Conservation (phyloP, 352 stramenopile species). For the Pythium phragmiticola region DNA sequence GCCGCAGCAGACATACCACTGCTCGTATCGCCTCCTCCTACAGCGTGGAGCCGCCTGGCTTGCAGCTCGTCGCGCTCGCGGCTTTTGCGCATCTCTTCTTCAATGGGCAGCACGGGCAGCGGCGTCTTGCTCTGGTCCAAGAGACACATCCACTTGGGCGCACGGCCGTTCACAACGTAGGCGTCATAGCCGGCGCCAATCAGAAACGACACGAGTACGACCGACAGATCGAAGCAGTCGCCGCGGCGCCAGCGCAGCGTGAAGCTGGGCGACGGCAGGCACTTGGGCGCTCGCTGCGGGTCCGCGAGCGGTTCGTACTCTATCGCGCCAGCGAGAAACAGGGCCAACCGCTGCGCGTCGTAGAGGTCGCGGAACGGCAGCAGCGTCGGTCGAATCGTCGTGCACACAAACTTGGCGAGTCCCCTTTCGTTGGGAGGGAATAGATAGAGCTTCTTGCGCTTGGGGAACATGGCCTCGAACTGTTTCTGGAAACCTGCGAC, state of each 20-base stretch:
- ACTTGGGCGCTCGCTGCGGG: slow-evolving; percentile 63
- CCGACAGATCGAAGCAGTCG: slow-evolving; percentile 92
- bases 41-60: slow-evolving; percentile 15
- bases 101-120: slow-evolving; percentile 55
- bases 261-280: slow-evolving; percentile 82
- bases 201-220: slow-evolving; percentile 89
- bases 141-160: slow-evolving; percentile 87
- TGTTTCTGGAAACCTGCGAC: slow-evolving; percentile 89
- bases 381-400: slow-evolving; percentile 91
- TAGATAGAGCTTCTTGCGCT: slow-evolving; percentile 79
- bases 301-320: slow-evolving; percentile 94
- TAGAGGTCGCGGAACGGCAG: slow-evolving; percentile 92
- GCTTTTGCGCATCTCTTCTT: slow-evolving; percentile 48
- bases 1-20: not conserved
- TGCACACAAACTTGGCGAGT: slow-evolving; percentile 94
- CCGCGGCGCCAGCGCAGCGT: slow-evolving; percentile 87
- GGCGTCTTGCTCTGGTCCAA: slow-evolving; percentile 87
- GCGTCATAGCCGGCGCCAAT: slow-evolving; percentile 94
- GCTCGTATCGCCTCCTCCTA: not conserved
- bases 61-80: slow-evolving; percentile 37
- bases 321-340: slow-evolving; percentile 90
- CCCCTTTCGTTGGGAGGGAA: slow-evolving; percentile 91
- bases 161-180: slow-evolving; percentile 90
- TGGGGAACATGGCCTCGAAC: slow-evolving; percentile 88
- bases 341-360: slow-evolving; percentile 76